phyloP scores from a whole-genome alignment of 139 green algal genomes.

The Chlamydomonas incerta region DNA sequence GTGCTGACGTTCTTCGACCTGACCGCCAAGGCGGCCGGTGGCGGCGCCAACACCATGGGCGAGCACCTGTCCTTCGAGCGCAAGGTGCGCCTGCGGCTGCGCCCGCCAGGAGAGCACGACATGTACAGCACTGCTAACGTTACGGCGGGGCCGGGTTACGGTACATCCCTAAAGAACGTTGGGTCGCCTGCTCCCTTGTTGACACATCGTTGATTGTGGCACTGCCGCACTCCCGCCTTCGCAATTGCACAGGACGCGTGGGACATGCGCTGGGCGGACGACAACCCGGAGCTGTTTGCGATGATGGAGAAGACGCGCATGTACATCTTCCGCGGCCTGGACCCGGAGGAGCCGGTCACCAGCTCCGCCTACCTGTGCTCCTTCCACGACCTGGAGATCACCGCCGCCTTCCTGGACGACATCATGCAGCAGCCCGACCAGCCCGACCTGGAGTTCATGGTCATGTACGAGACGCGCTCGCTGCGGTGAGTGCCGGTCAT shows the following conservation, averaged over 20 bases:
- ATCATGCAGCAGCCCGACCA: constrained; percentile 76
- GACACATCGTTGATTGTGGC: too few species aligned
- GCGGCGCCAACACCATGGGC: constrained; percentile 40
- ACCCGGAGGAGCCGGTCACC: constrained; percentile 85
- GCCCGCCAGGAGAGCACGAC: too few species aligned
- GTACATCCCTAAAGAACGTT: too few species aligned
- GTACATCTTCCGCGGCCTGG: constrained; percentile 80
- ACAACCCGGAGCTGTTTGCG: constrained; percentile 84
- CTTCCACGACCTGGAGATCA: constrained; percentile 83
- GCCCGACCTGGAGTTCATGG: constrained; percentile 70
- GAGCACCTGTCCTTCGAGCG: constrained; percentile 73
- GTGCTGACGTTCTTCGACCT: constrained; percentile 81
- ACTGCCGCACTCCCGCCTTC: too few species aligned
- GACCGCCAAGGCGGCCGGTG: constrained; percentile 37
- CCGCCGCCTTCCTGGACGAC: constrained; percentile 76
- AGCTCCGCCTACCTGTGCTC: constrained; percentile 71
- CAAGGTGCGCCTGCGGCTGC: too few species aligned
- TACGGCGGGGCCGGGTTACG: too few species aligned
- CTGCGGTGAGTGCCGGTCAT: constrained; percentile 49
- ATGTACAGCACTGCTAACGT: too few species aligned
- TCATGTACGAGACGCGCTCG: constrained; percentile 75
- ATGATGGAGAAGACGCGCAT: constrained; percentile 90
- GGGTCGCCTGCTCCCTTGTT: too few species aligned
- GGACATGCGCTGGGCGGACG: constrained; percentile 82
- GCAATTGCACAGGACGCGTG: constrained; percentile 76